Percentiles rank a stretch among this genome's conserved stretches.
These are phyloP conservation scores for Candida krabiensis DNA, from an alignment of 805 yeast species.

Conservation along the genomic window DNA sequence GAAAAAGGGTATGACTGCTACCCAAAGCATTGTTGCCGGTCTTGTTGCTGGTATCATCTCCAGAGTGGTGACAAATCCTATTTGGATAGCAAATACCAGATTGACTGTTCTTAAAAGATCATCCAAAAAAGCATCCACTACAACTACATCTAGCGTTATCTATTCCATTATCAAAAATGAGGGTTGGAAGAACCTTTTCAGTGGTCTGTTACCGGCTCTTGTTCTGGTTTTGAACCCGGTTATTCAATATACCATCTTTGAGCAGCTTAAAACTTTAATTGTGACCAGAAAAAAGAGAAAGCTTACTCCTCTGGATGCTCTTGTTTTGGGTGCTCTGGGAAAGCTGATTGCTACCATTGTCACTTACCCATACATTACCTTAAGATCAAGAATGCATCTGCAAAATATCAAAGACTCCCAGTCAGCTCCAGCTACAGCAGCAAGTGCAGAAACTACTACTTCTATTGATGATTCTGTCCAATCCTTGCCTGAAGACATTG, in stretches of 20 bases:
- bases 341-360: conserved; percentile 84
- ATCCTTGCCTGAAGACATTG: conserved; percentile 22
- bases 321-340: conserved; percentile 85
- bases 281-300: conserved; percentile 50
- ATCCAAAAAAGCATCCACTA: conserved; percentile 24
- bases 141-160: conserved; percentile 55
- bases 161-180: conserved; percentile 65
- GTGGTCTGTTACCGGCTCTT: conserved; percentile 87
- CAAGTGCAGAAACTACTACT: conserved; percentile 11
- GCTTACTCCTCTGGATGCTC: conserved; percentile 75
- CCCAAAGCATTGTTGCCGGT: conserved; percentile 74
- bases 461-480: conserved; percentile 21
- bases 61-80: conserved; percentile 79
- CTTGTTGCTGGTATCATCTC: conserved; percentile 87
- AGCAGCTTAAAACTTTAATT: conserved; percentile 72
- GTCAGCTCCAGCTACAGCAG: conserved; percentile 11
- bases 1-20: conserved; percentile 48
- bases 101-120: conserved; percentile 58
- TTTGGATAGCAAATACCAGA: conserved; percentile 94
- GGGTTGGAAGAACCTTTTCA: conserved; percentile 71
- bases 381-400: conserved; percentile 86
- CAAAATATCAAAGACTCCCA: conserved; percentile 34
- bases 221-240: conserved; percentile 85
- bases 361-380: conserved; percentile 89
- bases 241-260: conserved; percentile 88